Conservation (phyloP, 2,329 filamentous ascomycete genomes). For the Hymenoscyphus repandus region DNA sequence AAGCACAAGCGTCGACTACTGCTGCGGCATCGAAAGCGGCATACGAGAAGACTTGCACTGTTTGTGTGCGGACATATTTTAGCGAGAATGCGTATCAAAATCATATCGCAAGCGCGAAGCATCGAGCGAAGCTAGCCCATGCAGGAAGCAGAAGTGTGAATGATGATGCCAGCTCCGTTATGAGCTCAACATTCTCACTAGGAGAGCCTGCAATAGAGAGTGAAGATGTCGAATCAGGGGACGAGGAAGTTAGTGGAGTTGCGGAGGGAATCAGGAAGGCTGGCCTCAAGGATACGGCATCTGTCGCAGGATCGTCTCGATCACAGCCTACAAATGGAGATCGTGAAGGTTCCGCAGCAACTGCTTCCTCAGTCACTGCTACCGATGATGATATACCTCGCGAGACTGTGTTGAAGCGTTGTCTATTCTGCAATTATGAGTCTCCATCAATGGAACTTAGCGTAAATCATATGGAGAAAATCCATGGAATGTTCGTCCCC, state of each 20-base stretch:
- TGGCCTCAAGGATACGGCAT: conserved; percentile 35
- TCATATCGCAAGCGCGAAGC: conserved; percentile 85
- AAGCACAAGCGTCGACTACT: conserved; percentile 77
- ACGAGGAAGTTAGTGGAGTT: conserved; percentile 72
- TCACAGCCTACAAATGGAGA: conserved; percentile 15
- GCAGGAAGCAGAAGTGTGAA: conserved; percentile 33
- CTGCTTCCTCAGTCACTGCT: conserved; percentile 22
- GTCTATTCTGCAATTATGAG: conserved; percentile 88
- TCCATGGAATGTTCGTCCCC: conserved; percentile 93
- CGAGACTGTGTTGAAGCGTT: conserved; percentile 39
- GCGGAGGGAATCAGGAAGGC: conserved; percentile 72
- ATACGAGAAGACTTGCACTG: conserved; percentile 76
- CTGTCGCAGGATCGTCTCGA: conserved; percentile 20
- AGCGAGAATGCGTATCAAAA: conserved; percentile 96
- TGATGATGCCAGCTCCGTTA: conserved; percentile 73
- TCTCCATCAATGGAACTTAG: conserved; percentile 74
- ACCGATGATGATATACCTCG: conserved; percentile 40
- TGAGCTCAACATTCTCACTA: conserved; percentile 87
- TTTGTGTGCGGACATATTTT: conserved; percentile 89
- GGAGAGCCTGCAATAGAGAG: conserved; percentile 60
- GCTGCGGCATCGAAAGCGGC: conserved; percentile 84
- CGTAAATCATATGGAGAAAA: conserved; percentile 81
- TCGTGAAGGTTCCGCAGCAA: conserved; percentile 20
- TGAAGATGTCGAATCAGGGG: conserved; percentile 57
- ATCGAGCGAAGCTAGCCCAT: conserved; percentile 63